Conservation (phyloP, 2,329 filamentous ascomycete genomes). For the Phyllosticta paracitricarpa region DNA sequence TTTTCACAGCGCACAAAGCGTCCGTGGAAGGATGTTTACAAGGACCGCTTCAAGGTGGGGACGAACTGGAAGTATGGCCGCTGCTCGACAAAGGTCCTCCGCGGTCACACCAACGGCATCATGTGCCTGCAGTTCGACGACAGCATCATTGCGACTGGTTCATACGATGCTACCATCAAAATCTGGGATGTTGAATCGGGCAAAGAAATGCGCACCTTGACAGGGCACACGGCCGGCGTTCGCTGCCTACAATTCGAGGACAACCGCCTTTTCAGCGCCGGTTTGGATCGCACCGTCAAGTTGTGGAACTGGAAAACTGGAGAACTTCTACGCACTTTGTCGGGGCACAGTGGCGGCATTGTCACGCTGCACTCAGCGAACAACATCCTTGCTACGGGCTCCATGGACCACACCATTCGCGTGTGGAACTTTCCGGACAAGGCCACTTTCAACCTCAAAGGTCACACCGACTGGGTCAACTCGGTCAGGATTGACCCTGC, state of each 20-base stretch:
- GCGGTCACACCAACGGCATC: conserved; percentile 79
- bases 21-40: conserved; percentile 96
- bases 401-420: conserved; percentile 79
- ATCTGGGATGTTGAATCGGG: conserved; percentile 93
- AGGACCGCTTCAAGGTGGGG: conserved; percentile 88
- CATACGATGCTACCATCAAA: conserved; percentile 89
- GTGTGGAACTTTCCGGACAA: conserved; percentile 87
- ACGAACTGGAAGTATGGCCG: conserved; percentile 96
- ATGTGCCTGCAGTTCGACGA: conserved; percentile 77
- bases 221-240: conserved; percentile 73
- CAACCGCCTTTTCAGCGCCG: conserved; percentile 80
- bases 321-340: conserved; percentile 70
- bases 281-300: conserved; percentile 76
- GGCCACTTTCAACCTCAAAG: conserved; percentile 67
- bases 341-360: conserved; percentile 70
- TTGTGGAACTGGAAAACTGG: conserved; percentile 97
- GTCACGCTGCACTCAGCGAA: conserved; percentile 81
- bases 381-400: conserved; percentile 77
- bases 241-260: conserved; percentile 90
- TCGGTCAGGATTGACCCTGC: conserved; percentile 76
- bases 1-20: conserved; percentile 42
- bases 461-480: conserved; percentile 93
- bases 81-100: conserved; percentile 73
- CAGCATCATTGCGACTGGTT: conserved; percentile 83
- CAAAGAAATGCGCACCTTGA: conserved; percentile 72